These are phyloP conservation scores for Colletotrichum theobromicola DNA, from an alignment of 2,329 filamentous ascomycete genomes.

Conservation along the genomic window DNA sequence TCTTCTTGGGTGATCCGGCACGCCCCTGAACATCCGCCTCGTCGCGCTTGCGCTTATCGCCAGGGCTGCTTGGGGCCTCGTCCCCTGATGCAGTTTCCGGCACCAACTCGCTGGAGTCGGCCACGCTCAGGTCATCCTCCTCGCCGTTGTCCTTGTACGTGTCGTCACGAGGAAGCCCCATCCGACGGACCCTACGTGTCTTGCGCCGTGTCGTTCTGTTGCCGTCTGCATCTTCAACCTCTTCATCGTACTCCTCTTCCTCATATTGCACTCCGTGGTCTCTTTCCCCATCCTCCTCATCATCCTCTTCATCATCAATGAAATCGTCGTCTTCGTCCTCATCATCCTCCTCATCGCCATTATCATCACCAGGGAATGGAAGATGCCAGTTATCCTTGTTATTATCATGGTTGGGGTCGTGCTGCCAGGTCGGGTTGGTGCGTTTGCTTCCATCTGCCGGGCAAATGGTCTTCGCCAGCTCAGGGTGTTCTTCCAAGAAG, in stretches of 20 bases:
- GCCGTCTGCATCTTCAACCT: not conserved
- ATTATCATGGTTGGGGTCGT: constrained; percentile 35
- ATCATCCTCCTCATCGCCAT: not conserved
- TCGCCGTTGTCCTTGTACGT: constrained; percentile 10
- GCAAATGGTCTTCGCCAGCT: constrained; percentile 33
- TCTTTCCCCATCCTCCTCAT: constrained; percentile 16
- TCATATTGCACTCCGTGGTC: not conserved
- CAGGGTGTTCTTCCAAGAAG: constrained; percentile 29
- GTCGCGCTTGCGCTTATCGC: constrained; percentile 1
- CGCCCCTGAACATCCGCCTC: not conserved
- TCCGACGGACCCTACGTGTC: not conserved
- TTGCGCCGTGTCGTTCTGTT: not conserved
- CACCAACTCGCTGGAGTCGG: not conserved
- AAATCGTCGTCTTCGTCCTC: constrained; percentile 18
- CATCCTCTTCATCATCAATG: constrained; percentile 25
- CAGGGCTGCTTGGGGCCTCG: not conserved
- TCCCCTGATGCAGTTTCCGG: not conserved
- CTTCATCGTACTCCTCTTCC: not conserved
- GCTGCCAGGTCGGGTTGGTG: constrained; percentile 28
- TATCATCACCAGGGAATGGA: not conserved
- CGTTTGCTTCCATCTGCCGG: constrained; percentile 22
- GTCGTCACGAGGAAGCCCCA: not conserved
- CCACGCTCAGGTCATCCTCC: constrained; percentile 4
- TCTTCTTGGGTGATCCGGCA: not conserved
- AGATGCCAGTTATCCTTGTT: constrained; percentile 24